These are phyloP conservation scores for Omphalotus guepiniiformis DNA, from an alignment of 768 basidiomycete genomes.

Conservation along the genomic window DNA sequence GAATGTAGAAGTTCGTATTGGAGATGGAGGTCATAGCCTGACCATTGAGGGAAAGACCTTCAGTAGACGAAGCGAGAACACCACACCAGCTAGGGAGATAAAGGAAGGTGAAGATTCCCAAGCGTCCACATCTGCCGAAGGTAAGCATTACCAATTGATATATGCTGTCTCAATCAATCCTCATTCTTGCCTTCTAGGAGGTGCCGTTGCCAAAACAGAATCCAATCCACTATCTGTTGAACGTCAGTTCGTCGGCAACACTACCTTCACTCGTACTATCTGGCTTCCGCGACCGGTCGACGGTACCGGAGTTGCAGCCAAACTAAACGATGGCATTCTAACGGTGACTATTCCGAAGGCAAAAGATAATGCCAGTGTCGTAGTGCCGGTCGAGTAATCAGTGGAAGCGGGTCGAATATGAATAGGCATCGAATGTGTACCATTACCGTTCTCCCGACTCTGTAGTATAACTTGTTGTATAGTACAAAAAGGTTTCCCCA, in stretches of 20 bases:
- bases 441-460: too few species aligned
- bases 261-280: conserved; percentile 63
- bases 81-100: conserved; percentile 15
- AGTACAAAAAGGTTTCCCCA: too few species aligned
- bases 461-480: too few species aligned
- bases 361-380: conserved; percentile 43
- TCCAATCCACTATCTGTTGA: conserved; percentile 53
- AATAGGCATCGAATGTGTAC: too few species aligned
- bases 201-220: conserved; percentile 18
- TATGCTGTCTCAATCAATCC: background rate
- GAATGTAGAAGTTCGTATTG: conserved; percentile 65
- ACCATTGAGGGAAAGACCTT: conserved; percentile 66
- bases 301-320: conserved; percentile 52
- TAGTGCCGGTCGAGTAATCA: conserved; percentile 4
- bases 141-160: conserved; percentile 23
- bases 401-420: too few species aligned
- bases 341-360: conserved; percentile 57
- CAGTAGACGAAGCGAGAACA: conserved; percentile 21
- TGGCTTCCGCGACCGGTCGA: conserved; percentile 68
- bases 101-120: conserved; percentile 15
- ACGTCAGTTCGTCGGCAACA: conserved; percentile 51
- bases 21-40: conserved; percentile 64
- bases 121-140: conserved; percentile 18
- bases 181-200: background rate
- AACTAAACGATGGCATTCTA: conserved; percentile 65